Percentiles rank a stretch among this genome's conserved stretches.
These are phyloP conservation scores for Nothophytophthora sp. DNA, from an alignment of 352 stramenopile genomes.

Conservation along the genomic window DNA sequence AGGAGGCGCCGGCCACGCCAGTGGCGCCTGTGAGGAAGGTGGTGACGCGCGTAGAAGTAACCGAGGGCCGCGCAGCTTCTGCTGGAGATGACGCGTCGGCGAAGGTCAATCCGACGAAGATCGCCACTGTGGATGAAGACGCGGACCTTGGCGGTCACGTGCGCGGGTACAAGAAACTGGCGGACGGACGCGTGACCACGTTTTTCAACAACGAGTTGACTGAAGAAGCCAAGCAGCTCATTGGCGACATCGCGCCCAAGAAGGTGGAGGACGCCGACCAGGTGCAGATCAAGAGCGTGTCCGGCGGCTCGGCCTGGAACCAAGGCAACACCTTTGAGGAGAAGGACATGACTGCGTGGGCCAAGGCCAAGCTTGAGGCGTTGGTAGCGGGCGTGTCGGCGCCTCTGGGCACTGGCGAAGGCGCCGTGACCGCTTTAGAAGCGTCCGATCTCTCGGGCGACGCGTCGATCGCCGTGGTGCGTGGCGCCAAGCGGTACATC, in stretches of 20 bases:
- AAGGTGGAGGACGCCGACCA: slow-evolving; percentile 72
- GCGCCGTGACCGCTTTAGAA: slow-evolving; percentile 55
- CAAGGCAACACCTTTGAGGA: slow-evolving; percentile 94
- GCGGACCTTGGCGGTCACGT: slow-evolving; percentile 64
- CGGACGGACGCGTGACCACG: slow-evolving; percentile 97
- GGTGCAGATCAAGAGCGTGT: slow-evolving; percentile 84
- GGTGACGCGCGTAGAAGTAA: slow-evolving; percentile 57
- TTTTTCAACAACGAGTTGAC: slow-evolving; percentile 99
- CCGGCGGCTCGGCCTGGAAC: slow-evolving; percentile 93
- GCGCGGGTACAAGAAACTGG: slow-evolving; percentile 96
- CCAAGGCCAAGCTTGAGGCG: slow-evolving; percentile 71
- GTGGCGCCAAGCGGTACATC: slow-evolving; percentile 94
- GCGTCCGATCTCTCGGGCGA: slow-evolving; percentile 91
- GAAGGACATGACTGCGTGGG: slow-evolving; percentile 90
- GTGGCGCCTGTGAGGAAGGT: slow-evolving; percentile 39
- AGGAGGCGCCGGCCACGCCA: slow-evolving; percentile 30
- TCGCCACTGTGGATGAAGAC: slow-evolving; percentile 79
- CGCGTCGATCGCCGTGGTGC: slow-evolving; percentile 91
- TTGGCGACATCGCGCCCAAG: slow-evolving; percentile 95
- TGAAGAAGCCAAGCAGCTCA: slow-evolving; percentile 97
- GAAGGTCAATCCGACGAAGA: too few relatives aligned
- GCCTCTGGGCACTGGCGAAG: slow-evolving; percentile 33
- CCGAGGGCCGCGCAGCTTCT: slow-evolving; percentile 13
- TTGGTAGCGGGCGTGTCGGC: slow-evolving; percentile 48
- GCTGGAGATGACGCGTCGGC: too few relatives aligned